Conservation (phyloP, 495 filamentous ascomycete species). For the Echria macrotheca region DNA sequence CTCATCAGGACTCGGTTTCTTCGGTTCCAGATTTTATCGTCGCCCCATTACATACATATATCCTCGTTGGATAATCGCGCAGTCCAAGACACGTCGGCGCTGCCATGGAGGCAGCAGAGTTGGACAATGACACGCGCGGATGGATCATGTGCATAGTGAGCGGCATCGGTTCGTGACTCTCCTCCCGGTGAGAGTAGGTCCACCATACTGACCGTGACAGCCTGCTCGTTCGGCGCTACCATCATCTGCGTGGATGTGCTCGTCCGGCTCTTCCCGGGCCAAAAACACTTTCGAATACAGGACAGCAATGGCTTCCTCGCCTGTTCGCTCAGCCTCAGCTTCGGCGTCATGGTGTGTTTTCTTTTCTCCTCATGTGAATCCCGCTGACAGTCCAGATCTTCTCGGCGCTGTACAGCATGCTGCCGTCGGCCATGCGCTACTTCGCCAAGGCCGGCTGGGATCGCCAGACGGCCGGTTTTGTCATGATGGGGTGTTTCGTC, state of each 20-base stretch:
- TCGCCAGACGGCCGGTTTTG: constrained; percentile 60
- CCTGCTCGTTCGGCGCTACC: constrained; percentile 72
- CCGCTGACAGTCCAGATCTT: constrained; percentile 59
- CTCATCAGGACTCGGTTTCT: too few species aligned
- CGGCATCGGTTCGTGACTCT: constrained; percentile 55
- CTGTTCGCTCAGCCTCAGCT: constrained; percentile 83
- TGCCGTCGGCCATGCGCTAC: constrained; percentile 76
- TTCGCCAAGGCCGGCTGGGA: constrained; percentile 62
- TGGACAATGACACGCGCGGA: constrained; percentile 81
- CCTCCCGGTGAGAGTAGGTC: not conserved
- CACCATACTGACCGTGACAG: constrained; percentile 35
- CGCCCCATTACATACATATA: too few species aligned
- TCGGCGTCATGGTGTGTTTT: constrained; percentile 86
- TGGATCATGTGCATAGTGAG: constrained; percentile 90
- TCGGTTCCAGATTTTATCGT: too few species aligned
- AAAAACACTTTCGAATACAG: constrained; percentile 77
- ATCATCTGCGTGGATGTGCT: constrained; percentile 84
- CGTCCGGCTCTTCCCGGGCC: constrained; percentile 62
- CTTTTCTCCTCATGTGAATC: not conserved
- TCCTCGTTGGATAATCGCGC: too few species aligned
- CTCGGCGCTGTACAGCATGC: constrained; percentile 89
- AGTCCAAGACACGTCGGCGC: not conserved
- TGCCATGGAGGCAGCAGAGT: constrained; percentile 31
- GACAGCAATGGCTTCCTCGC: constrained; percentile 85
- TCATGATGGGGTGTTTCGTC: constrained; percentile 71